Evolutionary conservation across 148 eudicot species (phyloP).

Genomic region (Simmondsia chinensis): DNA sequence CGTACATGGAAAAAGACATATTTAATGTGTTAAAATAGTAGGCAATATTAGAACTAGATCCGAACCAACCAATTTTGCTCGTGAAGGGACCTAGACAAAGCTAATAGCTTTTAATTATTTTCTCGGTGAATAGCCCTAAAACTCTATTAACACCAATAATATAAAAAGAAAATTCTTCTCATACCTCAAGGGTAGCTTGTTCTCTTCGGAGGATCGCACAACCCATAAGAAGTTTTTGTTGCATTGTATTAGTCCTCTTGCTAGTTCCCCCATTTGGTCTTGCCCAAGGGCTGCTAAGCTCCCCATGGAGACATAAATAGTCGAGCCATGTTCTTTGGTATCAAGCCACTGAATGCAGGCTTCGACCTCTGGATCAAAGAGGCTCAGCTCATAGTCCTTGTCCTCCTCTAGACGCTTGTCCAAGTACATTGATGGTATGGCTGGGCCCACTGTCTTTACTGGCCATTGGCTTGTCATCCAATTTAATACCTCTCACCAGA

Average conservation of each 20-base stretch:
- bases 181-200: conserved; percentile 24
- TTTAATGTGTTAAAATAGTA: no score
- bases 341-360: conserved; percentile 29
- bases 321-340: conserved; percentile 12
- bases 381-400: conserved; percentile 25
- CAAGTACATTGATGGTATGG: conserved; percentile 20
- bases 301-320: conserved; percentile 37
- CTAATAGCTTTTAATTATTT: no score
- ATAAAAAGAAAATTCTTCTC: no score
- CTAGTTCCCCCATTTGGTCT: conserved; percentile 32
- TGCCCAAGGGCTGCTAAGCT: conserved; percentile 19
- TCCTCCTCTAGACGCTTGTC: conserved; percentile 19
- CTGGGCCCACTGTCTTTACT: conserved; percentile 29
- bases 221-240: conserved; percentile 32
- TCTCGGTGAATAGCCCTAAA: no score
- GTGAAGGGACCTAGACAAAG: no score
- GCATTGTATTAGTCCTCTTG: conserved; percentile 15
- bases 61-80: no score
- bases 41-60: no score
- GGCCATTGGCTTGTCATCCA: conserved; percentile 17
- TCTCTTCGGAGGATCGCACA: conserved; percentile 17
- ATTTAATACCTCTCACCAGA: conserved; percentile 30
- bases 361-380: conserved; percentile 11
- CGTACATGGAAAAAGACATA: no score
- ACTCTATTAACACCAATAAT: no score